These are phyloP conservation scores for Starmerella stigmatis DNA, from an alignment of 805 yeast genomes.

Conservation along the genomic window DNA sequence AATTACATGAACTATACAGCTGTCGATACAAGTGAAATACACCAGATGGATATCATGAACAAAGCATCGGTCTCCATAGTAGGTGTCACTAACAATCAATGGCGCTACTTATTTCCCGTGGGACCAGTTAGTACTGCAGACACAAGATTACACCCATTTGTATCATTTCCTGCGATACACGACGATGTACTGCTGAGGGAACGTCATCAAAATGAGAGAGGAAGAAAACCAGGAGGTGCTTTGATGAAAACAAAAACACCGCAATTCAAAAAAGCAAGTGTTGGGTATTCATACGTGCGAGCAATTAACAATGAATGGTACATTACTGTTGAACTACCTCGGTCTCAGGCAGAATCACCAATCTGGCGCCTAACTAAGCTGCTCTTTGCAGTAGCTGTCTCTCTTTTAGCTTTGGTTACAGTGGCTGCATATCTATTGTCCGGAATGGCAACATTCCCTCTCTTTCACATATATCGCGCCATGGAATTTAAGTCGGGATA, in stretches of 20 bases:
- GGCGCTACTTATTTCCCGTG: constrained; percentile 13
- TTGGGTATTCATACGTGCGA: constrained; percentile 20
- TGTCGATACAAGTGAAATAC: background rate
- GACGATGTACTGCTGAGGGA: constrained; percentile 3
- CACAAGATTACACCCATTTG: constrained; percentile 5
- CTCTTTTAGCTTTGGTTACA: constrained; percentile 16
- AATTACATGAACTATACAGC: constrained; percentile 8
- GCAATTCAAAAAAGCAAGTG: constrained; percentile 16
- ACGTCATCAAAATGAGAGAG: background rate
- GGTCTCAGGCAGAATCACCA: constrained; percentile 10
- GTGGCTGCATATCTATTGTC: constrained; percentile 18
- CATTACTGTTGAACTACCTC: constrained; percentile 13
- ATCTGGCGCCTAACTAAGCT: constrained; percentile 11
- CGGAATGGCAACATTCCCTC: constrained; percentile 19
- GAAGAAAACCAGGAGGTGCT: constrained; percentile 13
- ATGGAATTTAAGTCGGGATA: constrained; percentile 15
- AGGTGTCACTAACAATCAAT: background rate
- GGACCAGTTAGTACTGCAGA: background rate
- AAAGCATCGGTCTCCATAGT: constrained; percentile 5
- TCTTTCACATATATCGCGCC: constrained; percentile 20
- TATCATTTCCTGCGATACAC: constrained; percentile 19
- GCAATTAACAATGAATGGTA: constrained; percentile 18
- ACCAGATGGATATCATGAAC: background rate
- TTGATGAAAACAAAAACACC: constrained; percentile 17
- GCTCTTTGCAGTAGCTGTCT: constrained; percentile 19